Percentiles rank a stretch among this genome's conserved stretches.
These are phyloP conservation scores for Cadophora malorum DNA, from an alignment of 2,329 filamentous ascomycete species.

Conservation along the genomic window DNA sequence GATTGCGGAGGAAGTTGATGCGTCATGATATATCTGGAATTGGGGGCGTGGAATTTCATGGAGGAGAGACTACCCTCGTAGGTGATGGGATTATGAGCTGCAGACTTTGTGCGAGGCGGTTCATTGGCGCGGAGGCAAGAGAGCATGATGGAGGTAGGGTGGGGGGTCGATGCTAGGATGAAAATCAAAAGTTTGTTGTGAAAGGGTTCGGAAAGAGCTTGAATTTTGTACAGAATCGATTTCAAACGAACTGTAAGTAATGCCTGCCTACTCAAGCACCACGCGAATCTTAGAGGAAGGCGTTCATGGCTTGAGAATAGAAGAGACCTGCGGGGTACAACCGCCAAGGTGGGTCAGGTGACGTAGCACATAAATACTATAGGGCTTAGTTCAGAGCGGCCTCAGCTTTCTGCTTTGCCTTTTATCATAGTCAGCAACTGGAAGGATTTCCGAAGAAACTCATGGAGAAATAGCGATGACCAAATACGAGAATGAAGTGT, in stretches of 20 bases:
- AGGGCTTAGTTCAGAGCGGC: no score
- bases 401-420: neutral
- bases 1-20: slow-evolving; percentile 19
- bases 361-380: neutral
- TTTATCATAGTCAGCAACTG: neutral
- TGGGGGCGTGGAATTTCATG: slow-evolving; percentile 21
- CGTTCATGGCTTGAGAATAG: neutral
- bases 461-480: no score
- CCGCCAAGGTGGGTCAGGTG: slow-evolving; percentile 1
- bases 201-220: neutral
- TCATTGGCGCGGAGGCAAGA: slow-evolving; percentile 22
- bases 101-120: slow-evolving; percentile 19
- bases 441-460: no score
- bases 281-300: neutral
- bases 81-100: slow-evolving; percentile 19
- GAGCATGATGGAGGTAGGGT: slow-evolving; percentile 10
- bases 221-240: neutral
- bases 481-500: neutral
- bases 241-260: neutral
- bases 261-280: neutral
- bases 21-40: slow-evolving; percentile 23
- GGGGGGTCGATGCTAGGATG: neutral
- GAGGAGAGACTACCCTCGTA: slow-evolving; percentile 27
- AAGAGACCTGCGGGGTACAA: neutral
- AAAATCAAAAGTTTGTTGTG: neutral